Base-by-base conservation (phyloP, 2,329 filamentous ascomycete species). In the Fusarium tuaranense region DNA sequence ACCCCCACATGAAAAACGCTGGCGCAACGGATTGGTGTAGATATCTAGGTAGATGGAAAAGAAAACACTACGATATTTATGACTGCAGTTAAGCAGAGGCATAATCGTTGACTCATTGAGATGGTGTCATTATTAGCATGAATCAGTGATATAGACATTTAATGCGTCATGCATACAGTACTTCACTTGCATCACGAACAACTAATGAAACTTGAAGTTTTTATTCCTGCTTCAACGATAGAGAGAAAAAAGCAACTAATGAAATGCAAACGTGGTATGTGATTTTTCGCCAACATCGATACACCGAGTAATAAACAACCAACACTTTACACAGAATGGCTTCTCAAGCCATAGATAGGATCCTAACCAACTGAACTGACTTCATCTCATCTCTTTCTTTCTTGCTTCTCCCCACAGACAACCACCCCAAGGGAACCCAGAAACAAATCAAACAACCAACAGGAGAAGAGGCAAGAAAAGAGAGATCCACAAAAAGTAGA, bases 221-320 rank as follows among this genome's bases (percentile, higher is more conserved):
- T 63, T 22, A 63, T 51, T 64, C 62, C 68, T 67, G 68, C 65
- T 66, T 75, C 70, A 61, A 63, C 36, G 51, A 68, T 61, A 77
- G 61, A 69, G 67, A 61, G 66, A 70, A 62, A 62, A 36, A 71
- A 72, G 67, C 63, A 69, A 65, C 51, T 55, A 55, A 69, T 67
- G 63, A 68, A 62, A 69, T 68, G 70, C 65, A 69, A 65, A 61
- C 65, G 71, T 77, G 76, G 75, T 79, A 80, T 80, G 76, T 79
- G 73, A 78, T 78, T 79, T 76, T 79, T 79, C 71, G 74, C 75
- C 72, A 71, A 64, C 60, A 79, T 62, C 73, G 72, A 70, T 78
- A 78, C 75, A 80, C 76, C 76, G 64, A 69, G 69, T 68, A 71
- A 70, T 67, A 75, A 74, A 70, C 58, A 66, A 65, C 68, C 63